Base-by-base conservation (phyloP, 805 yeast genomes). In the Hemisphaericaspora nanyangensis region DNA sequence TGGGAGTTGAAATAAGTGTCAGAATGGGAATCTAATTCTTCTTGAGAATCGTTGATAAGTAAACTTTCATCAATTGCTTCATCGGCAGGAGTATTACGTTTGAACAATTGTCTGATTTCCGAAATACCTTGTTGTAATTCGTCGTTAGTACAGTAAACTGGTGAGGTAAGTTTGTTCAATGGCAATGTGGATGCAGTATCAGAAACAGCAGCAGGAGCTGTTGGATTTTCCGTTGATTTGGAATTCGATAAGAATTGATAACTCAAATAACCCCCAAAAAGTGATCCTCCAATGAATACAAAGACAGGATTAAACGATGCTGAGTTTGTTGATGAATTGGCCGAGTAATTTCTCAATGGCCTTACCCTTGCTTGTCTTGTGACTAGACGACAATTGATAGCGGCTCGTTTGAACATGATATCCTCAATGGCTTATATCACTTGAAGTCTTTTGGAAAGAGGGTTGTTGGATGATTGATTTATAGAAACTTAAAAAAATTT, bases 1-100 rank as follows among this genome's bases (percentile, higher is more conserved):
- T 60, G 63, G 3, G 67, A 53, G 39, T 61, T 63, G 52, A 62
- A 62, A 36, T 56, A 61, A 17, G 61, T 59, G 33, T 63, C 68
- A 15, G 64, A 44, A 31, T 63, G 68, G 8, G 54, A 43, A 7
- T 45, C 50, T 11, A 53, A 39, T 17, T 51, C 60, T 22, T 54
- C 63, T 16, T 51, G 47, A 22, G 53, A 30, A 35, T 48, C 51
- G 37, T 49, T 52, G 22, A 61, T 49, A 10, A 54, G 45, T 6
- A 47, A 34, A 8, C 45, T 31, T 24, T 54, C 57, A 13, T 48
- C 51, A 15, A 52, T 43, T n/a, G 44, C 47, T 11, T 22, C 34
- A 15, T 50, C 43, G 13, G 43, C 47, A 10, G 46, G 47, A 4
- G 47, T 42, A 13, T 40, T 42, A 6, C 16, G 25, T 22, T 20